Evolutionary conservation across 148 eudicot genomes (phyloP), one percentile per base, ranked within the genome.

Genomic region (Beta vulgaris): DNA sequence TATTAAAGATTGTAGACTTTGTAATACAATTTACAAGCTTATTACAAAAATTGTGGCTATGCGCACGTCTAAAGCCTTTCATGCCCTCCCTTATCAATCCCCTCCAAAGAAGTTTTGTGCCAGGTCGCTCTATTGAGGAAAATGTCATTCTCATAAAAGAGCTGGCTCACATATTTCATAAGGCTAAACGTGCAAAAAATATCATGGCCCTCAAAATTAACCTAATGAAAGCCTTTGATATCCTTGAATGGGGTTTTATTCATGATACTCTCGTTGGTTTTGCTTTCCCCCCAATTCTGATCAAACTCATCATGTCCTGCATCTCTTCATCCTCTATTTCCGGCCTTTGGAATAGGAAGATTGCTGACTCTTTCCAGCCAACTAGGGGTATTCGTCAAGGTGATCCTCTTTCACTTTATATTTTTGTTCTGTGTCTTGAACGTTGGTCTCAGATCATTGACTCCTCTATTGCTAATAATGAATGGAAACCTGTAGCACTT

Each of bases 381-480:
- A 19, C 42, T 0, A 49, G 42, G 1, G 59, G 40, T 1, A 69
- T 32, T 19, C 2, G 73, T 0, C 73, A 69, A 34, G 73, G 60
- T 0, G 73, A 69, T 19, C 73, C 60, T 3, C 26, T 69, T 0
- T 69, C 73, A 0, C 12, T 60, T 1, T 69, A 69, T 5, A 49
- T 48, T 0, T 69, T 49, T 69, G 42, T 69, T 0, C 28, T 69
- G 8, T 69, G 28, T 21, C 21, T 69, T 12, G 42, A 69, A 2
- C 0, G 73, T 2, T 2, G 49, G 0, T 49, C 60, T 12, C 43
- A 7, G 0, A 0, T 69, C 7, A 69, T 69, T 9, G 43, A 51
- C 1, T 0, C 2, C 0, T 2, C 19, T 2, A 29, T 51, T 3
- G 1, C 0, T 2, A 0, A 18, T 0, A 11, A 11, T 0, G 37